These are phyloP conservation scores for Orychophragmus violaceus DNA, from an alignment of 345 rosid species.

Conservation along the genomic window DNA sequence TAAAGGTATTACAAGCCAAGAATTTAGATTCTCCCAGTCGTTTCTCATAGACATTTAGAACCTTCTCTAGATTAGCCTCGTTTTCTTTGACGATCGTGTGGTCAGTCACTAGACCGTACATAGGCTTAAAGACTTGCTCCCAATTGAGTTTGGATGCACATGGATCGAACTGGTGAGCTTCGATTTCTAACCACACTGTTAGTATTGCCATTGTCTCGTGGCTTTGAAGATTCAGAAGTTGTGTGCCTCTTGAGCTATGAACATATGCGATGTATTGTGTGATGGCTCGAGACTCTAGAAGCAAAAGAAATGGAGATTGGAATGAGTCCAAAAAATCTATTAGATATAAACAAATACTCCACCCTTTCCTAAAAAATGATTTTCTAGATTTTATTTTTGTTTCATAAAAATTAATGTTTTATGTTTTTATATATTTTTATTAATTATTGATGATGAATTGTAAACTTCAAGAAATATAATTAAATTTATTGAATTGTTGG, in stretches of 20 bases:
- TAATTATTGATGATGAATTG: no score
- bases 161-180: conserved; percentile 55
- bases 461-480: no score
- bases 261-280: conserved; percentile 30
- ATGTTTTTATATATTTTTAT: no score
- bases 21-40: conserved; percentile 22
- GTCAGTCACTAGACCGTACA: conserved; percentile 20
- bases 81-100: conserved; percentile 13
- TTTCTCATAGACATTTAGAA: conserved; percentile 53
- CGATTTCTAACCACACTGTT: conserved; percentile 40
- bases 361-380: no score
- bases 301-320: background rate
- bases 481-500: no score
- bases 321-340: background rate
- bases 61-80: conserved; percentile 28
- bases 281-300: conserved; percentile 33
- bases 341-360: no score
- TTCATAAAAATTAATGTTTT: no score
- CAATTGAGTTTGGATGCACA: conserved; percentile 24
- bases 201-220: conserved; percentile 25
- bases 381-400: no score
- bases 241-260: conserved; percentile 28
- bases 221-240: conserved; percentile 15
- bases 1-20: conserved; percentile 30
- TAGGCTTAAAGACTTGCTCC: conserved; percentile 28